Evolutionary conservation across 805 yeast species (phyloP).

Genomic region (Geotrichum ghanense): DNA sequence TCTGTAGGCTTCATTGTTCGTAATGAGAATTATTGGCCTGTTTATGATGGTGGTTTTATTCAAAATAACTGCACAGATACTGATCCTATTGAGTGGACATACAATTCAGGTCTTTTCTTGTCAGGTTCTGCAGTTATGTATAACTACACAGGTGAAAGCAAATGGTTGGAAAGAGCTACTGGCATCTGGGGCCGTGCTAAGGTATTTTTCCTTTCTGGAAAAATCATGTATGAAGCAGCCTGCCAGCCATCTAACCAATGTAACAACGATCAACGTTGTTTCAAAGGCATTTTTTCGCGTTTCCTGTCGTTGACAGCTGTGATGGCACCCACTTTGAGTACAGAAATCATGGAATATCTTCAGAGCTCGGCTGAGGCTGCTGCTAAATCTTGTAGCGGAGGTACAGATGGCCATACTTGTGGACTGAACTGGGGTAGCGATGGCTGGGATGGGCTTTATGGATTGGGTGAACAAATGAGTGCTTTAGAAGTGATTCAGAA

Average conservation of each 20-base stretch:
- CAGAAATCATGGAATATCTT: slow-evolving; percentile 35
- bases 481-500: slow-evolving; percentile 57
- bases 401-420: slow-evolving; percentile 70
- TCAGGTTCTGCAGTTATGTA: slow-evolving; percentile 61
- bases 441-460: slow-evolving; percentile 57
- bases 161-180: slow-evolving; percentile 47
- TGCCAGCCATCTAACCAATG: slow-evolving; percentile 51
- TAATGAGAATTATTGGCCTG: slow-evolving; percentile 23
- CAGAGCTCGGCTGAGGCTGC: slow-evolving; percentile 56
- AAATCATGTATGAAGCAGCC: slow-evolving; percentile 58
- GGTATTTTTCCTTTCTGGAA: slow-evolving; percentile 36
- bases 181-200: slow-evolving; percentile 36
- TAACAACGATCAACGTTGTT: slow-evolving; percentile 64
- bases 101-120: slow-evolving; percentile 59
- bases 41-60: slow-evolving; percentile 65
- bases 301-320: slow-evolving; percentile 53
- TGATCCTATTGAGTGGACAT: slow-evolving; percentile 56
- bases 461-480: slow-evolving; percentile 76
- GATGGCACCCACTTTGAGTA: slow-evolving; percentile 44
- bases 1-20: slow-evolving; percentile 33
- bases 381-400: slow-evolving; percentile 71
- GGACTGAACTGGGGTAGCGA: slow-evolving; percentile 57
- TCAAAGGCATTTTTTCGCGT: slow-evolving; percentile 59
- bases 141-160: slow-evolving; percentile 45
- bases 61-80: slow-evolving; percentile 35